phyloP scores from a whole-genome alignment of 805 yeast genomes.

The Metschnikowia gruessii region DNA sequence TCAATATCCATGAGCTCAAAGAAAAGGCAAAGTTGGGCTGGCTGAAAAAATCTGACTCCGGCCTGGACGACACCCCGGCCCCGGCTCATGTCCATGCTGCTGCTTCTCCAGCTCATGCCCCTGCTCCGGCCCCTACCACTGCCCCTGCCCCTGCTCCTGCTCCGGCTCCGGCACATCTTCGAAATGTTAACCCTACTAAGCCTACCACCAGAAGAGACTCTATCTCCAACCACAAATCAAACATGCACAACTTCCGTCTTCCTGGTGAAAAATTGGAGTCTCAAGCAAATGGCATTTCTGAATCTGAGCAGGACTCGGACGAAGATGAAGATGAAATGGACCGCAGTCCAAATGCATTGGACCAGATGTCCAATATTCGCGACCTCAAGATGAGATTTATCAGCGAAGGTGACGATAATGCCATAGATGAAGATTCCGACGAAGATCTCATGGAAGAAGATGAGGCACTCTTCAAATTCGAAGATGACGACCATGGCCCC shows the following conservation, averaged over 20 bases:
- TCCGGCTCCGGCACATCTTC: slow-evolving; percentile 38
- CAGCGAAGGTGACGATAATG: slow-evolving; percentile 34
- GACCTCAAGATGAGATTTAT: slow-evolving; percentile 5
- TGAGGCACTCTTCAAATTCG: slow-evolving; percentile 28
- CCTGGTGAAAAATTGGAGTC: slow-evolving; percentile 35
- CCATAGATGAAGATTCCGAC: slow-evolving; percentile 34
- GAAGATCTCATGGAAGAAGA: slow-evolving; percentile 36
- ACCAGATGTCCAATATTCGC: slow-evolving; percentile 12
- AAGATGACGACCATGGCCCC: slow-evolving; percentile 18
- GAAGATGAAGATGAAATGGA: slow-evolving; percentile 26
- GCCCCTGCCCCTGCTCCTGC: slow-evolving; percentile 16
- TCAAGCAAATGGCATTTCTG: slow-evolving; percentile 26
- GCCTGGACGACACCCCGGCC: slow-evolving; percentile 4
- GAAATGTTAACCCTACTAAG: slow-evolving; percentile 12
- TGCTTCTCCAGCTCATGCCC: slow-evolving; percentile 18
- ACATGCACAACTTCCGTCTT: slow-evolving; percentile 44
- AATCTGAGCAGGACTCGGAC: slow-evolving; percentile 31
- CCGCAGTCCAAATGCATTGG: slow-evolving; percentile 10
- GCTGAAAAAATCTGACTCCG: slow-evolving; percentile 34
- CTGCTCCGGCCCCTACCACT: slow-evolving; percentile 42
- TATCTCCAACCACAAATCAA: slow-evolving; percentile 45
- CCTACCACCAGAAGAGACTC: slow-evolving; percentile 43
- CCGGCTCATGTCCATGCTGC: slow-evolving; percentile 7
- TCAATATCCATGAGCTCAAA: slow-evolving; percentile 33
- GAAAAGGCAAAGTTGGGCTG: slow-evolving; percentile 40